These are phyloP conservation scores for Boletus speciosus DNA, from an alignment of 768 basidiomycete genomes.

Conservation along the genomic window DNA sequence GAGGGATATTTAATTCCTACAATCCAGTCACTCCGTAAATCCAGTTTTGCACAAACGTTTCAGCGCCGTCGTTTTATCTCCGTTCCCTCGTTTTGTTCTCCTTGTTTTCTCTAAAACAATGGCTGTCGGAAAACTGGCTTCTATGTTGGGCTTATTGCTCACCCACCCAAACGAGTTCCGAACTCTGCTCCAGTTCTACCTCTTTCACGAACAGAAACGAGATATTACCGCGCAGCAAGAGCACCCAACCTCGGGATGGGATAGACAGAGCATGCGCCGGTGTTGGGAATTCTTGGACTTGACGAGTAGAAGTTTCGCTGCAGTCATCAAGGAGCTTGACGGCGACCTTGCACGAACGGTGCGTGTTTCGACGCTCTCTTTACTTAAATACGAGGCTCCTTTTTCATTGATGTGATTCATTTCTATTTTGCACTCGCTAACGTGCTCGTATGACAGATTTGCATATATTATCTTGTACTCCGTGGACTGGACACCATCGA, in stretches of 20 bases:
- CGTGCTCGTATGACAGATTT: conserved; percentile 55
- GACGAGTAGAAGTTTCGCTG: conserved; percentile 86
- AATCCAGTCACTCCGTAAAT: not conserved
- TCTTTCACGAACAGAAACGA: conserved; percentile 78
- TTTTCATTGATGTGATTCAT: not conserved
- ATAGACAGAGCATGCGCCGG: conserved; percentile 77
- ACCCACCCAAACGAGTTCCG: conserved; percentile 84
- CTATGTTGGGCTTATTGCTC: conserved; percentile 63
- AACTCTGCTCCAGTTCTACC: conserved; percentile 74
- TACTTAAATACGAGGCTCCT: not conserved
- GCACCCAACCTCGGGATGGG: conserved; percentile 79
- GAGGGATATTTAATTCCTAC: not conserved
- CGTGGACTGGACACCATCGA: conserved; percentile 96
- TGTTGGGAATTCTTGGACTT: conserved; percentile 89
- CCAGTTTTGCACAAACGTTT: not conserved
- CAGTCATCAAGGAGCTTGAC: conserved; percentile 94
- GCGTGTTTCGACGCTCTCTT: conserved; percentile 34
- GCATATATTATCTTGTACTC: conserved; percentile 91
- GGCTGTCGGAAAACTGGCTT: conserved; percentile 51
- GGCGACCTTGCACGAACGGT: conserved; percentile 92
- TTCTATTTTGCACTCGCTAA: not conserved
- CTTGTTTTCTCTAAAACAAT: conserved; percentile 2
- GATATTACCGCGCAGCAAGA: conserved; percentile 77
- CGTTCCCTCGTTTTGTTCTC: not conserved
- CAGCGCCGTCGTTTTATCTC: not conserved